phyloP scores from a whole-genome alignment of 768 basidiomycete genomes.

The Mycena capillaripes region DNA sequence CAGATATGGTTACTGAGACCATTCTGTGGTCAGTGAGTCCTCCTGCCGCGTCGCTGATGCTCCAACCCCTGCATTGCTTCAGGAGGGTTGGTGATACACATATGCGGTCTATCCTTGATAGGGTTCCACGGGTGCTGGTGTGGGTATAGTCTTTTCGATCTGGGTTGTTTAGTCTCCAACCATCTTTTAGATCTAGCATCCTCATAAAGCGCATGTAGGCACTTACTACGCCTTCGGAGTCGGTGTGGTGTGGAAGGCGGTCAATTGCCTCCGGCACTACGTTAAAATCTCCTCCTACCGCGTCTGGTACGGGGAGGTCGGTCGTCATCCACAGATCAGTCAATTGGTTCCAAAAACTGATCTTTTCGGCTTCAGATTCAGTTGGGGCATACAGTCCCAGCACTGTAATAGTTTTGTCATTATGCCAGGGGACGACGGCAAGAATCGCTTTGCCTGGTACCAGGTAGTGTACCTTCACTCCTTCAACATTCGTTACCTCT shows the following conservation, averaged over 20 bases:
- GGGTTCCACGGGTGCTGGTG: not conserved
- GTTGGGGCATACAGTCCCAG: no score
- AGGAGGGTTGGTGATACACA: not conserved
- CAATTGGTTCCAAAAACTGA: conserved; percentile 17
- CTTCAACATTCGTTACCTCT: no score
- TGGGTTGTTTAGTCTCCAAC: conserved; percentile 13
- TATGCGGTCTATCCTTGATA: conserved; percentile 30
- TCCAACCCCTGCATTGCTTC: conserved; percentile 20
- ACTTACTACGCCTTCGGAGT: not conserved
- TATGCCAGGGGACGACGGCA: no score
- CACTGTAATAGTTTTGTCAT: no score
- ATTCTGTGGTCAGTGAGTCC: conserved; percentile 33
- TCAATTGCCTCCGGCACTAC: conserved; percentile 2
- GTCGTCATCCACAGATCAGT: not conserved
- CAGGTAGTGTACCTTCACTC: no score
- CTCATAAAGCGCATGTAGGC: conserved; percentile 6
- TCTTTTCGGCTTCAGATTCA: no score
- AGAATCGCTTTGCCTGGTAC: no score
- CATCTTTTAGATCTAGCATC: conserved; percentile 3
- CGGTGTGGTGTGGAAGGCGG: not conserved
- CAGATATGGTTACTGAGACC: conserved; percentile 20
- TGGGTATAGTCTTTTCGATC: conserved; percentile 24
- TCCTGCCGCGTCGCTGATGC: conserved; percentile 6
- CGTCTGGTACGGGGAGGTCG: conserved; percentile 8
- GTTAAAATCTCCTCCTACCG: not conserved